phyloP scores from a whole-genome alignment of 441 rosid species.

The Brassica hybrid region DNA sequence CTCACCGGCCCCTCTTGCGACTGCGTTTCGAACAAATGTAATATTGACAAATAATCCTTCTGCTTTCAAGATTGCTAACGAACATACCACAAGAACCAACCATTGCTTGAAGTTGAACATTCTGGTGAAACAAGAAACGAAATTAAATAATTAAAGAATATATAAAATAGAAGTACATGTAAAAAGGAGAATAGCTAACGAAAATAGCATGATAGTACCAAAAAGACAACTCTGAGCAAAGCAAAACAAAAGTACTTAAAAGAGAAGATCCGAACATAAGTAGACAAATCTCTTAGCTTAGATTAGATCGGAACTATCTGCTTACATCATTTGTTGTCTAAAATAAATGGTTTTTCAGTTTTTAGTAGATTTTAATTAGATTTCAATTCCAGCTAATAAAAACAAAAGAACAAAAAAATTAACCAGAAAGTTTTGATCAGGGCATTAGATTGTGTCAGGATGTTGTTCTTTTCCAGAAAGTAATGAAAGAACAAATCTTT shows the following conservation, averaged over 20 bases:
- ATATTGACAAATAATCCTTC: conserved; percentile 60
- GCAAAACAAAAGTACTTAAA: conserved; percentile 5
- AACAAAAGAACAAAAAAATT: conserved; percentile 1
- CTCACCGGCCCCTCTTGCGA: conserved; percentile 88
- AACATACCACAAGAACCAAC: conserved; percentile 45
- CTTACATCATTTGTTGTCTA: conserved; percentile 7
- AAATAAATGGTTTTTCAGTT: neutral
- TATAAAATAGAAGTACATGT: conserved; percentile 1
- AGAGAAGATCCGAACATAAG: conserved; percentile 25
- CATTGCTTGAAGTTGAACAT: conserved; percentile 62
- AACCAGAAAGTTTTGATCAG: conserved; percentile 1
- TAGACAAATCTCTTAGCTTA: conserved; percentile 20
- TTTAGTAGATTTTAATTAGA: conserved; percentile 24
- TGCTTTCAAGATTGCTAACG: conserved; percentile 49
- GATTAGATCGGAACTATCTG: conserved; percentile 28
- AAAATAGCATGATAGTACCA: conserved; percentile 28
- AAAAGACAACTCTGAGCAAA: conserved; percentile 13
- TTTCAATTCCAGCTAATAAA: conserved; percentile 31
- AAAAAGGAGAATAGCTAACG: conserved; percentile 13
- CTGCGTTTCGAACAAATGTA: conserved; percentile 62
- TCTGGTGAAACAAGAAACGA: conserved; percentile 46
- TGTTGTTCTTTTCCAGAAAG: conserved; percentile 2
- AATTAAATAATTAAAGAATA: neutral
- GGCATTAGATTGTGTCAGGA: conserved; percentile 4
- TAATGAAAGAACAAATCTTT: conserved; percentile 13